Evolutionary conservation across 1,139 yeast genomes (phyloP), one percentile per base, ranked within the genome.

Genomic region (Candida anutae): DNA sequence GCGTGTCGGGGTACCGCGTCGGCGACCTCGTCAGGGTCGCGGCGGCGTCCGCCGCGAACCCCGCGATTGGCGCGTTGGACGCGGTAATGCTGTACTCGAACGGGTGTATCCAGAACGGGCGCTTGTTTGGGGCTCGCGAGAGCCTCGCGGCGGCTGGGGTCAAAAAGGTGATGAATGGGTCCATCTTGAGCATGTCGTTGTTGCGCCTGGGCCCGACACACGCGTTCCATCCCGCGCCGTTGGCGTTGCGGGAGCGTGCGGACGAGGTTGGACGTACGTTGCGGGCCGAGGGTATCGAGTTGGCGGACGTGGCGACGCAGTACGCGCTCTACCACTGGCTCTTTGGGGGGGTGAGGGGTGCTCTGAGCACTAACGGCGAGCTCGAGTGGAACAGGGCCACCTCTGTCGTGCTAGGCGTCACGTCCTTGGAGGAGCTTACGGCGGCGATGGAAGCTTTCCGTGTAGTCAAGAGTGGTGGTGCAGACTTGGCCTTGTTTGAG

Each of bases 1-100:
- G 97, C 5, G 57, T 87, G 25, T 77, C 94, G 6, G 97, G 96
- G 0, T 87, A 85, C 46, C 96, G 96, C 0, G 76, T 88, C 14
- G 74, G 74, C 13, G 77, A 72, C 33, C 57, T 88, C 27, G 66
- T 68, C 38, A 46, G 65, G 27, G 55, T 78, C 15, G 74, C 81
- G 1, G 34, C 37, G 11, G 40, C 35, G 16, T 62, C 70, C 28
- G 48, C 46, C 3, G 28, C 45, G 2, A 46, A 38, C 5, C 34
- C 46, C 3, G 53, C 55, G 6, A 63, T 65, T 12, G 80, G 68
- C 1, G 57, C 73, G 0, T 53, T 88, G 33, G 96, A 88, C 48
- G 74, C 79, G 2, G 67, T 87, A 2, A 60, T 88, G 41, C 78
- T 88, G 26, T 88, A 88, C 50, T 77, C 84, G 32, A 78, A 88